A percentile compares a stretch with the other conserved stretches of the same genome.
Conservation (phyloP, 768 basidiomycete genomes). For the Tulasnella sp. region DNA sequence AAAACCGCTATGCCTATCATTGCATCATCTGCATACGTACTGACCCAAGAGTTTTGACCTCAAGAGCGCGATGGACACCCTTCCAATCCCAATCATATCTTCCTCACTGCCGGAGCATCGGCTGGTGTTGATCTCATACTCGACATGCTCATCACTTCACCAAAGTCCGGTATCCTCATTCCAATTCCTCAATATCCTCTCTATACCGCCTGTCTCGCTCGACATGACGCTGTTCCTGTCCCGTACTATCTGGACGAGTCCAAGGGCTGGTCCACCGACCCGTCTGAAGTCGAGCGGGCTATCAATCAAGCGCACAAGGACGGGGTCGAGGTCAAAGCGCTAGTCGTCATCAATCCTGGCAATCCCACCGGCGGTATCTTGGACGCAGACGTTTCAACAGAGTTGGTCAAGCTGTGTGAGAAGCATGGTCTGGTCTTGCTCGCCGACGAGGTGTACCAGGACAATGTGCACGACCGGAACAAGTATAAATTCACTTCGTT, state of each 20-base stretch:
- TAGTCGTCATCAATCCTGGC: slow-evolving; percentile 97
- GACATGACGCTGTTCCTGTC: slow-evolving; percentile 65
- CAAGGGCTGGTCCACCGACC: slow-evolving; percentile 72
- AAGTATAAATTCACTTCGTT: slow-evolving; percentile 81
- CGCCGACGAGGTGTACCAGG: slow-evolving; percentile 98
- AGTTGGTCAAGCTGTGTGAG: slow-evolving; percentile 77
- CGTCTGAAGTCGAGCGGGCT: slow-evolving; percentile 51
- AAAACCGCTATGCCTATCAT: background rate
- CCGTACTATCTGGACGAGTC: slow-evolving; percentile 86
- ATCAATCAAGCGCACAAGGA: slow-evolving; percentile 53
- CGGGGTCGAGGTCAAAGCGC: slow-evolving; percentile 59
- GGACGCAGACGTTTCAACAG: slow-evolving; percentile 53
- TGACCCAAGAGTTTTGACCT: background rate
- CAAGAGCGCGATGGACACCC: slow-evolving; percentile 85
- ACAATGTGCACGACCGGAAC: slow-evolving; percentile 64
- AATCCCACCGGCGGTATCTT: slow-evolving; percentile 92
- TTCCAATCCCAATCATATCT: slow-evolving; percentile 73
- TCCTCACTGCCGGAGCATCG: slow-evolving; percentile 91
- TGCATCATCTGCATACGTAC: background rate
- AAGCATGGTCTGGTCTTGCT: slow-evolving; percentile 76
- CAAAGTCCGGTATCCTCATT: slow-evolving; percentile 71
- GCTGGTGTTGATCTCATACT: slow-evolving; percentile 85
- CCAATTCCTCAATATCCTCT: slow-evolving; percentile 98
- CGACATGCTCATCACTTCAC: slow-evolving; percentile 61
- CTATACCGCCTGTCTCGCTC: slow-evolving; percentile 90